Evolutionary conservation across 2,329 filamentous ascomycete species (phyloP), one percentile per base, ranked within the genome.

Genomic region (Arthrobotrys sphaeroides): DNA sequence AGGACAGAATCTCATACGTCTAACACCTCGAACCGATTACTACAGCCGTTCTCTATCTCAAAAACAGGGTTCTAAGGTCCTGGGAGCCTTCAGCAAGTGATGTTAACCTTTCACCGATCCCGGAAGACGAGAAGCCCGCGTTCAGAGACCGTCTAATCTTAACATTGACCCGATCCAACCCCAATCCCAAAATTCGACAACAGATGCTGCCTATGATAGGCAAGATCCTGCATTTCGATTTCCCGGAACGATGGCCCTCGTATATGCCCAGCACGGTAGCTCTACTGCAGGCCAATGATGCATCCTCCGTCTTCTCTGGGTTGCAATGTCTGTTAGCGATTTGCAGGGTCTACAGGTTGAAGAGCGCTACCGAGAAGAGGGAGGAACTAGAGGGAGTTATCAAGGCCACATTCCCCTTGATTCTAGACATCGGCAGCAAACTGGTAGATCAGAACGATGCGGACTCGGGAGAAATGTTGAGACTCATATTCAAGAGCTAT

Each of bases 381-480:
- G 87, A 87, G 57, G 93, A 98, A 81, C 96, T 99, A 81, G 94
- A 97, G 83, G 93, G 92, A 83, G 97, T 99, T 79, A 91, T 98
- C 77, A 91, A 93, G 82, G 88, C 90, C 74, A 93, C 92, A 73
- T 99, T 99, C 84, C 93, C 95, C 18, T 90, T 93, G 78, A 86
- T 98, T 77, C 85, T 98, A 79, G 86, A 87, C 77, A 95, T 99
- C 81, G 96, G 94, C 79, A 93, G 92, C 81, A 91, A 92, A 82
- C 85, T 98, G 80, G 91, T 97, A 49, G 90, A 92, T 79, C 94
- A 98, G 84, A 92, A 92, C 81, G 97, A 92, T 82, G 86, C 96
- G 79, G 95, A 99, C 84, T 95, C 94, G 16, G 94, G 92, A 73
- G 95, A 98, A 85, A 98, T 99, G 91, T 86, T 99, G 79, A 91